Evolutionary conservation across 352 stramenopile species (phyloP), one percentile per base, ranked within the genome.

Genomic region (Pythium coloratum): DNA sequence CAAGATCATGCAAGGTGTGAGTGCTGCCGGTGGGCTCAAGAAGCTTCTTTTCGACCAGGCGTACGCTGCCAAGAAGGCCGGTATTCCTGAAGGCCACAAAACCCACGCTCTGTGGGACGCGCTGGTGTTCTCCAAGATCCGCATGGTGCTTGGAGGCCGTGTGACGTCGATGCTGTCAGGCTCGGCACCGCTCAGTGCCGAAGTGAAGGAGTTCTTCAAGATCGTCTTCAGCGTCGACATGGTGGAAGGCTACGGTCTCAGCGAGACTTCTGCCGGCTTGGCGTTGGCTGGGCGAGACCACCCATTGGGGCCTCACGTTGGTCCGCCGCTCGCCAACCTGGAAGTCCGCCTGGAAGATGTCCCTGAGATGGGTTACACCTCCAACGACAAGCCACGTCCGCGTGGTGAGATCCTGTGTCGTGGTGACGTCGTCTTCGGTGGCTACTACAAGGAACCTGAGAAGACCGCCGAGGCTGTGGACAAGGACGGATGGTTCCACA

Each of bases 401-500:
- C 77, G 84, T 32, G 84, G 84, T 5, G 84, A 92, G 68, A 84
- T 92, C 55, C 64, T 84, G 14, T 64, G 94, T 20, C 90, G 84
- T 50, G 94, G 95, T 9, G 73, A 76, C 7, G 81, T 89, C 60
- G 70, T 98, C 20, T 95, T 96, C 66, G 69, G 70, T 33, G 96
- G 96, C 6, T 99, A 99, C 81, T 62, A 98, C 80, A 98, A 98
- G 69, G 90, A 99, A 69, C 78, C 83, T 5, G 90, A 97, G 66
- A 93, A 96, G 53, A 99, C 96, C 0, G 71, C 71, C 0, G 91
- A 98, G 62, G 93, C 88, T 3, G 85, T 99, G 32, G 93, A 98
- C 63, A 76, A 79, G n/a, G 91, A 95, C 34, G 96, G 96, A 5
- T 99, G 92, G 89, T 99, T 99, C 71, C 93, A 99, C 77, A 99